Evolutionary conservation across 352 stramenopile genomes (phyloP).

Genomic region (Phytophthora vignae): DNA sequence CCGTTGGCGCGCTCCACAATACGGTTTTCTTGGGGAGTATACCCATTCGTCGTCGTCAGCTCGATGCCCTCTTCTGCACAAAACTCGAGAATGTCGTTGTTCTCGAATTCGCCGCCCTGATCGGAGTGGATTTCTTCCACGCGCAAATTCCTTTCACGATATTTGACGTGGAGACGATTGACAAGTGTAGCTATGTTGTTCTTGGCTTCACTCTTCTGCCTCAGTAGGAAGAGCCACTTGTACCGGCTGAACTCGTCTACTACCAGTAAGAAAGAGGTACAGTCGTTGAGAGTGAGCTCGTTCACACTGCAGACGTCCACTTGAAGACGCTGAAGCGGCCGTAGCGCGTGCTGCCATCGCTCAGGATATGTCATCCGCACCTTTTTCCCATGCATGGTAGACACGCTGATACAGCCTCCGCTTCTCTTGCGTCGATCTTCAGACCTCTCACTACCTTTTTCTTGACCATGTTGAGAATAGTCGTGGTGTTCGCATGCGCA

Average conservation of each 20-base stretch:
- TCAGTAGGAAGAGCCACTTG: conserved; percentile 11
- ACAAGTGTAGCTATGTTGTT: conserved; percentile 2
- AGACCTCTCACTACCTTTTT: no score
- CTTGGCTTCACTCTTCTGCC: conserved; percentile 12
- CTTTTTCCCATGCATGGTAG: no score
- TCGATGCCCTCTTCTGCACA: background rate
- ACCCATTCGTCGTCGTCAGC: background rate
- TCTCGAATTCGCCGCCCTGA: conserved; percentile 9
- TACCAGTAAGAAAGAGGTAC: conserved; percentile 10
- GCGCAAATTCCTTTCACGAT: background rate
- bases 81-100: background rate
- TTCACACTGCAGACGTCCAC: background rate
- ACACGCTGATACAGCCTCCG: no score
- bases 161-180: no score
- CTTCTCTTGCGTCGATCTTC: no score
- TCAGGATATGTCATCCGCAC: no score
- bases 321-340: no score
- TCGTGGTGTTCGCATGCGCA: no score
- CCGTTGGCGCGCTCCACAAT: background rate
- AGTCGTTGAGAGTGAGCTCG: background rate
- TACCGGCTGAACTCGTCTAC: conserved; percentile 11
- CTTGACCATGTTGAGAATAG: no score
- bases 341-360: no score
- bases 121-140: background rate
- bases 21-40: background rate